A percentile compares a stretch with the other conserved stretches of the same genome.
Conservation (phyloP, 2,329 filamentous ascomycete genomes). For the Nannizzia gypsea region DNA sequence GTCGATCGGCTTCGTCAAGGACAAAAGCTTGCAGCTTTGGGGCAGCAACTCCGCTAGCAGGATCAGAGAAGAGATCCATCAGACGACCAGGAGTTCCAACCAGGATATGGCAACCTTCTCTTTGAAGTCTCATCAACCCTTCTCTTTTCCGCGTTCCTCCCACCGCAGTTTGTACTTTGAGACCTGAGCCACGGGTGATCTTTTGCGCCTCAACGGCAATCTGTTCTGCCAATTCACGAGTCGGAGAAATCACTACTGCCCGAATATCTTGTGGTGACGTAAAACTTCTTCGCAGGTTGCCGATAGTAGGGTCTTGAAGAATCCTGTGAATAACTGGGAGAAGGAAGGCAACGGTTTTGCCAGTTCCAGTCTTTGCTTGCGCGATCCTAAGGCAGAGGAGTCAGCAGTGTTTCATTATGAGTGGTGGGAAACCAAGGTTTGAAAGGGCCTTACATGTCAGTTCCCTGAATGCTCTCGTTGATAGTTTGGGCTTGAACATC, state of each 20-base stretch:
- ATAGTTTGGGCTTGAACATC: constrained; percentile 83
- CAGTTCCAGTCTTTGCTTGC: constrained; percentile 92
- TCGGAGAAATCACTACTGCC: constrained; percentile 51
- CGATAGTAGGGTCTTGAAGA: constrained; percentile 51
- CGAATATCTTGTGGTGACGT: constrained; percentile 41
- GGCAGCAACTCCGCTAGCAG: constrained; percentile 50
- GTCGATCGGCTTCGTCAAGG: constrained; percentile 55
- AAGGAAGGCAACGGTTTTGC: constrained; percentile 90
- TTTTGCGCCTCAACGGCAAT: constrained; percentile 61
- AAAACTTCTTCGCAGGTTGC: neutral
- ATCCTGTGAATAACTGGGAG: constrained; percentile 75
- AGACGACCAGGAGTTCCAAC: constrained; percentile 84
- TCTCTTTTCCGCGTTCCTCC: constrained; percentile 70
- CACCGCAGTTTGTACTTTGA: constrained; percentile 68
- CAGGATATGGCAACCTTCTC: constrained; percentile 73
- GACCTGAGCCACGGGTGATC: constrained; percentile 51
- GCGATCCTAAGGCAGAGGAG: constrained; percentile 50
- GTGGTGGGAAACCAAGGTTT: constrained; percentile 11
- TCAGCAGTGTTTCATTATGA: neutral
- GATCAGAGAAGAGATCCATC: constrained; percentile 65
- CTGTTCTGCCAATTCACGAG: constrained; percentile 52
- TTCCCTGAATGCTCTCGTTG: constrained; percentile 62
- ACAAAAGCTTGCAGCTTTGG: constrained; percentile 49
- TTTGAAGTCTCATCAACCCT: constrained; percentile 57
- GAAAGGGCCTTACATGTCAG: constrained; percentile 57